Base-by-base conservation (phyloP, 148 eudicot genomes). In the Selenicereus undatus region DNA sequence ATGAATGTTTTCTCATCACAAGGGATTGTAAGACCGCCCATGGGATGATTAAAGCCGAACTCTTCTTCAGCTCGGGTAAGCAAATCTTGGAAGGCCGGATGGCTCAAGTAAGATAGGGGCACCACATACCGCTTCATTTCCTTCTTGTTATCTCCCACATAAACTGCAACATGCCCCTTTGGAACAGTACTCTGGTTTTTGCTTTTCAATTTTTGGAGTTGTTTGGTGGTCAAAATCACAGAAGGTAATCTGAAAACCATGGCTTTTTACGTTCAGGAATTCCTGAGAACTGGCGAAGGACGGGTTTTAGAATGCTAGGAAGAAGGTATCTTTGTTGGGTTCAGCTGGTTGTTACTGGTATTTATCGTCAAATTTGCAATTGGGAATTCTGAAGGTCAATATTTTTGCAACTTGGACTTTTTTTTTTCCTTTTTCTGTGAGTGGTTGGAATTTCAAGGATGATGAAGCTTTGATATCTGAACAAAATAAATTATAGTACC, bases 21-120 rank as follows among this genome's bases (percentile, higher is more conserved):
- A 8, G 92, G 90, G 35, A 91, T 82, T 30, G 92, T 91, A 3
- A 91, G 83, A 66, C 91, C 89, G 5, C 93, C 93, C 91, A 83
- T 89, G 1, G 93, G 93, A 86, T 89, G 93, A 76, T 86, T 82
- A 76, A 82, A 92, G 18, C 93, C 93, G n/a, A 85, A 92, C 65
- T 92, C 91, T 85, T 92, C 93, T 77, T 92, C 91, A 58, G 92
- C 87, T 0, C 70, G 81, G 26, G 71, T 78, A 24, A 90, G 80
- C 82, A 90, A 79, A 36, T 86, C 81, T 78, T 84, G 90, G 65
- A 92, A 90, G 27, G 83, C 85, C 20, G 91, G 93, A 43, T 85
- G 87, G 27, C 81, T 90, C 81, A 92, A 79, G 87, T 82, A 89
- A 21, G 93, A 75, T 42, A 90, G 30, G 3, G 93, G 93, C 65